Conservation (phyloP, 2,329 filamentous ascomycete species). For the Teratosphaeria gauchensis region DNA sequence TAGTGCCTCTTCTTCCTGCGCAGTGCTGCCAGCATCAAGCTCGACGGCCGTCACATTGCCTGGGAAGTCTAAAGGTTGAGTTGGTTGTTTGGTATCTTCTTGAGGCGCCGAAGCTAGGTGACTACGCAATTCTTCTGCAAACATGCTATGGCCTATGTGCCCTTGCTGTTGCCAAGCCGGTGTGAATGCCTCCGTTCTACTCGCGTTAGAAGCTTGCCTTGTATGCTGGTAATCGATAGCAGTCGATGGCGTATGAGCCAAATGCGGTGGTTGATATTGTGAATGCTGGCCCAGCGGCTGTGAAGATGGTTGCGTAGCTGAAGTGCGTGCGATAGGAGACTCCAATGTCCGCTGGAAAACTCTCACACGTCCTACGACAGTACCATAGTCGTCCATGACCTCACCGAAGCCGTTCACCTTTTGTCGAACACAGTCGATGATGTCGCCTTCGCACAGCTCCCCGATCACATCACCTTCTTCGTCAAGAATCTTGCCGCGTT, state of each 20-base stretch:
- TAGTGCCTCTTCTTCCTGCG: constrained; percentile 4
- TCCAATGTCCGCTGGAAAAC: constrained; percentile 2
- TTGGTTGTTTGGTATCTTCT: neutral
- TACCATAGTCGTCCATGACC: constrained; percentile 38
- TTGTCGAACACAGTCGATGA: constrained; percentile 36
- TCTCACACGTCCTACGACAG: constrained; percentile 31
- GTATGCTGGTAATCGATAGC: neutral
- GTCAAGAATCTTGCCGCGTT: constrained; percentile 41
- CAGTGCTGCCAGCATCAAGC: neutral
- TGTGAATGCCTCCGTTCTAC: constrained; percentile 4
- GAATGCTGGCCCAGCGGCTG: neutral
- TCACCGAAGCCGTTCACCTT: constrained; percentile 38
- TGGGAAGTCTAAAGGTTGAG: neutral
- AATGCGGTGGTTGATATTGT: neutral
- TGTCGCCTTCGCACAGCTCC: constrained; percentile 37
- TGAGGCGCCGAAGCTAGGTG: neutral
- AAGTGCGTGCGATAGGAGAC: constrained; percentile 3
- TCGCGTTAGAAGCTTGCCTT: neutral
- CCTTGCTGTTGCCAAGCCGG: constrained; percentile 6
- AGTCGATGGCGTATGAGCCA: neutral
- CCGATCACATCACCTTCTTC: constrained; percentile 40
- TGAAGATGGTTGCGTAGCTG: neutral
- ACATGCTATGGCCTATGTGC: neutral
- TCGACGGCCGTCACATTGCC: constrained; percentile 2
- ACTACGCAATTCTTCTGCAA: constrained; percentile 4